These are phyloP conservation scores for Rhodotorula sp. DNA, from an alignment of 1,284 basidiomycete genomes.

Conservation along the genomic window DNA sequence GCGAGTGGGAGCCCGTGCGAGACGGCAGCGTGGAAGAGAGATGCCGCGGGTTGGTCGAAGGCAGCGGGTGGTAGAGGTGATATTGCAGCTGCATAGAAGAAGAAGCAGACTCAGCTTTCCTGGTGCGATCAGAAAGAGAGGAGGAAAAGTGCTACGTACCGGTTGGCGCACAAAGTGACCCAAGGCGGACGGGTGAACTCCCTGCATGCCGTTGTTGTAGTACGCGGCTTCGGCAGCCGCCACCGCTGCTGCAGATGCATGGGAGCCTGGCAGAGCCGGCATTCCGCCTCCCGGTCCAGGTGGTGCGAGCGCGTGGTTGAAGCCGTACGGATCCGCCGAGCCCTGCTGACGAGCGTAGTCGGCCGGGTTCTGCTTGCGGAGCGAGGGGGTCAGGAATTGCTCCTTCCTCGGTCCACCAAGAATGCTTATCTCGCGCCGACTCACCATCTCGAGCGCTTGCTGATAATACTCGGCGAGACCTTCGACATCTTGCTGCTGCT, in stretches of 20 bases:
- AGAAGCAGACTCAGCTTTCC: background rate
- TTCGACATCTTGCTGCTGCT: slow-evolving; percentile 7
- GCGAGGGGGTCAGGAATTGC: no score
- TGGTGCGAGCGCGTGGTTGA: slow-evolving; percentile 18
- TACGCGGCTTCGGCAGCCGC: slow-evolving; percentile 29
- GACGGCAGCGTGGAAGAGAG: slow-evolving; percentile 51
- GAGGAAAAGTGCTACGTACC: slow-evolving; percentile 2
- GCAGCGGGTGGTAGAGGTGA: slow-evolving; percentile 75
- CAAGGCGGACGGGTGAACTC: slow-evolving; percentile 7
- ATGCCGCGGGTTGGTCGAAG: slow-evolving; percentile 45
- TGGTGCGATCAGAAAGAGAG: background rate
- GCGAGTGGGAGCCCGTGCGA: slow-evolving; percentile 15
- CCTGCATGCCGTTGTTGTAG: slow-evolving; percentile 30
- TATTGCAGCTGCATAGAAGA: slow-evolving; percentile 69
- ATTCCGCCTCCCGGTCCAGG: slow-evolving; percentile 17
- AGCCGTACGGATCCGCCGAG: slow-evolving; percentile 8
- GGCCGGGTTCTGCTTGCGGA: no score
- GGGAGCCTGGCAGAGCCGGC: slow-evolving; percentile 1
- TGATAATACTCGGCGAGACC: slow-evolving; percentile 33
- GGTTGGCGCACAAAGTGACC: slow-evolving; percentile 32
- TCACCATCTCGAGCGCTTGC: slow-evolving; percentile 36
- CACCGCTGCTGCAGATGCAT: background rate
- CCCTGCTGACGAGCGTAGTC: slow-evolving; percentile 9
- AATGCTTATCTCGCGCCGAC: no score
- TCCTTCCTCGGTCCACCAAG: no score